A percentile compares a stretch with the other conserved stretches of the same genome.
phyloP scores from a whole-genome alignment of 805 yeast species.

The Saccharomycopsis schoenii region DNA sequence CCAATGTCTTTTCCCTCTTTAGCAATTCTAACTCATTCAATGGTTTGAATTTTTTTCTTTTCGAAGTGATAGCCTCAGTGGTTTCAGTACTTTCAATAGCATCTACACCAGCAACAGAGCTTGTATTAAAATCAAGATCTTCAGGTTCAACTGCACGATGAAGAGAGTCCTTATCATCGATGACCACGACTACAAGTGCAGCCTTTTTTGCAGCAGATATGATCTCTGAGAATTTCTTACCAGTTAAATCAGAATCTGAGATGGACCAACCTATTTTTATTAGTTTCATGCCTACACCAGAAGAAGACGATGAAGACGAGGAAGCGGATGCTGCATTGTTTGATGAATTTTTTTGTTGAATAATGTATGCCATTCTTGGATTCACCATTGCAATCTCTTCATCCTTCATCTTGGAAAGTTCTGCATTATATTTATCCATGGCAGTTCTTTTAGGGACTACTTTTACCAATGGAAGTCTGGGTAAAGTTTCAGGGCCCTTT shows the following conservation, averaged over 20 bases:
- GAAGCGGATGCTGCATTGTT: not conserved
- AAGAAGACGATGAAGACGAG: not conserved
- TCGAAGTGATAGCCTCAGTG: no score
- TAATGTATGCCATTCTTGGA: slow-evolving; percentile 7
- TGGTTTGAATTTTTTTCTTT: not conserved
- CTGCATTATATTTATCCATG: slow-evolving; percentile 7
- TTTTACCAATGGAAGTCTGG: slow-evolving; percentile 13
- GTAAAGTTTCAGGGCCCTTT: no score
- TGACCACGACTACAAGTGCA: not conserved
- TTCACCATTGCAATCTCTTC: slow-evolving; percentile 9
- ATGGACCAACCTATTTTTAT: slow-evolving; percentile 16
- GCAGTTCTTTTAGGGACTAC: slow-evolving; percentile 13
- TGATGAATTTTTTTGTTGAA: not conserved
- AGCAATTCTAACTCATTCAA: slow-evolving; percentile 12
- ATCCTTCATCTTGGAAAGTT: slow-evolving; percentile 6
- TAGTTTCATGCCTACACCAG: not conserved
- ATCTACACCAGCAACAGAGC: not conserved
- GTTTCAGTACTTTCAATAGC: not conserved
- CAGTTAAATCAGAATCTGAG: slow-evolving; percentile 11
- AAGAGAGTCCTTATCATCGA: slow-evolving; percentile 11
- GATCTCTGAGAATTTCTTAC: slow-evolving; percentile 8
- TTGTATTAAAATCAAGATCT: not conserved
- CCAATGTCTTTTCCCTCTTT: slow-evolving; percentile 13
- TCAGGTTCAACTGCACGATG: not conserved
- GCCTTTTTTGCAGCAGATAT: slow-evolving; percentile 3